Base-by-base conservation (phyloP, 2,329 filamentous ascomycete species). In the Cladosporium sp. region DNA sequence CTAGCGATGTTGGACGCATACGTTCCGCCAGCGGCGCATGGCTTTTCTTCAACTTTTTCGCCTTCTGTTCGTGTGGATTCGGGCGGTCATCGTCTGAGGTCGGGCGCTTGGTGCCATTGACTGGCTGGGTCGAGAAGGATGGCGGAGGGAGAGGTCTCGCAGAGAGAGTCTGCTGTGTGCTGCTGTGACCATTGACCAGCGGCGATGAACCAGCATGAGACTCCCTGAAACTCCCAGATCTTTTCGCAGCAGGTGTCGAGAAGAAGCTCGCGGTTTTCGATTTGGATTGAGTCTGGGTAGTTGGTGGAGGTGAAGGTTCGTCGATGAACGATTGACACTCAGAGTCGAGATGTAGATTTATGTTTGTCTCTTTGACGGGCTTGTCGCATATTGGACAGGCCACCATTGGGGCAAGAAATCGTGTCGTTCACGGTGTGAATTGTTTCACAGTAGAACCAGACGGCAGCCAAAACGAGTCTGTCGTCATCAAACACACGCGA, bases 331-430 rank as follows among this genome's bases (percentile, higher is more conserved):
- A 83, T 67, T 85, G 78, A 80, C 94, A 98, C 69, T 86, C 86
- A 32, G 92, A 94, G 80, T 98, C 95, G 75, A 98, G 88, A 78
- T 98, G 94, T 70, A 85, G 84, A 79, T 98, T 98, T 82, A 98
- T 98, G 70, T 90, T 86, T 74, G 82, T 81, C 70, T 89, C 80
- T 69, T 86, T 89, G 72, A 77, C 75, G 25, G 71, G 70, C 61
- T 73, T 70, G 21, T 71, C 66, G 65, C 76, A 78, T 64, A 77
- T 75, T 10, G 76, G 76, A 65, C 76, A 78, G 30, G 23, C 43
- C 54, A 58, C 54, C 62, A 64, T 64, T 58, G 26, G 60, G 49
- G 53, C 18, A 30, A 10, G 39, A 46, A 11, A n/a, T n/a, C 39
- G 26, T 18, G 18, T 5, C 21, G 6, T 25, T 21, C 46, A n/a